Conservation (phyloP, 768 basidiomycete species). For the Ramaria rubella region DNA sequence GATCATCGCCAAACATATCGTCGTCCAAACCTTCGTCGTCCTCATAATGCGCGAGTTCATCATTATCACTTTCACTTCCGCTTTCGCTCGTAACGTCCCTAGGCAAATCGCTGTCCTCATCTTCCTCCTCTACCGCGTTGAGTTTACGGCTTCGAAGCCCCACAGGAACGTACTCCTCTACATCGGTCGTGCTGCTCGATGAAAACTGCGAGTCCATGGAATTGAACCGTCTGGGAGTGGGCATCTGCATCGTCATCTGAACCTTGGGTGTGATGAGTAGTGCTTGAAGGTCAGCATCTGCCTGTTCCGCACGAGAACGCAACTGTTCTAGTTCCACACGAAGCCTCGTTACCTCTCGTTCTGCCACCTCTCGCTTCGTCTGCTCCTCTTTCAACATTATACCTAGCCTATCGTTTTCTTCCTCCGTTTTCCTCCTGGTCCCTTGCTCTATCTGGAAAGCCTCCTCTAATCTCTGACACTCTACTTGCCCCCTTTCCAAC, state of each 20-base stretch:
- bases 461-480: constrained; percentile 21
- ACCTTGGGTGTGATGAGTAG: not conserved
- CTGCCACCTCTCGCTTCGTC: constrained; percentile 39
- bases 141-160: constrained; percentile 4
- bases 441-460: constrained; percentile 18
- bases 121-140: constrained; percentile 27
- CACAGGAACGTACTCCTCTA: constrained; percentile 2
- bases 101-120: constrained; percentile 42
- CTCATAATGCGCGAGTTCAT: constrained; percentile 60
- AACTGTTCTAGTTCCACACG: constrained; percentile 24
- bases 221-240: not conserved
- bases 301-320: constrained; percentile 18
- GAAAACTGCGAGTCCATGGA: constrained; percentile 5
- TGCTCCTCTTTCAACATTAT: constrained; percentile 35
- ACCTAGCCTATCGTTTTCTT: constrained; percentile 19
- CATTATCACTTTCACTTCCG: constrained; percentile 9
- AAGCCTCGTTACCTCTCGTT: constrained; percentile 43
- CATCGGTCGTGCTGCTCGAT: not conserved
- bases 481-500: constrained; percentile 34
- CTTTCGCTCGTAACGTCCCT: constrained; percentile 6
- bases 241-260: constrained; percentile 5
- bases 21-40: constrained; percentile 58
- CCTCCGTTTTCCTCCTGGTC: constrained; percentile 13
- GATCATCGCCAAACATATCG: constrained; percentile 33
- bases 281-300: constrained; percentile 27